Evolutionary conservation across 768 basidiomycete species (phyloP), one percentile per base, ranked within the genome.

Genomic region (Suillus alpinus): DNA sequence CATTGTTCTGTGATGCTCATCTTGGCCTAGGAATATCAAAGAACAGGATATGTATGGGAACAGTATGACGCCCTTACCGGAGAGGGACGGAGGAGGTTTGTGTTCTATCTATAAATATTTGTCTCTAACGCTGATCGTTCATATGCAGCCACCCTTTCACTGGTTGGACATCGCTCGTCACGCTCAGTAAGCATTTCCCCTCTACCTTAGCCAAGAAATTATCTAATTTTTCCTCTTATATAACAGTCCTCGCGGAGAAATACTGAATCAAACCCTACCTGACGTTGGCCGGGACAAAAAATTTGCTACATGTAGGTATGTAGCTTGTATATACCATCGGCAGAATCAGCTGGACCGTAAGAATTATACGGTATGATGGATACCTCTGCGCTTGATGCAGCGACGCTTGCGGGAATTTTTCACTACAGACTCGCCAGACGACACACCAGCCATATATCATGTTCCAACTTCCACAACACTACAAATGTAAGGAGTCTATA

Each of bases 21-120:
- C 51, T 40, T 43, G 52, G 32, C 55, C 14, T 65, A 95, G 92
- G 94, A 97, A 75, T 97, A 94, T 71, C 81, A 93, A 69, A 84
- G 91, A 32, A 97, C 95, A 4, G 95, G 94, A 4, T 96, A 94
- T 71, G 93, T 94, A 16, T 98, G 95, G 95, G 95, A 98, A 74
- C 96, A 98, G 73, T 98, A 98, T 71, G 89, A 98, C 72, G 78
- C 94, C 1, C 72, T 79, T 4, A 91, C 85, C 16, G 95, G 95
- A 18, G 84, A 93, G 71, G 95, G 95, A 2, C 81, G 81, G 70
- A 76, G 95, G 78, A 96, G 93, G 92, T 90, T 62, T n/a, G 80
- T 51, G 41, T 23, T 20, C 41, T 58, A 44, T 18, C n/a, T 40
- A 60, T 31, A n/a, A 62, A 59, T 41, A 39, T 46, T 50, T 56